Evolutionary conservation across 2,329 filamentous ascomycete genomes (phyloP), one percentile per base, ranked within the genome.

Genomic region (Exophiala sp.): DNA sequence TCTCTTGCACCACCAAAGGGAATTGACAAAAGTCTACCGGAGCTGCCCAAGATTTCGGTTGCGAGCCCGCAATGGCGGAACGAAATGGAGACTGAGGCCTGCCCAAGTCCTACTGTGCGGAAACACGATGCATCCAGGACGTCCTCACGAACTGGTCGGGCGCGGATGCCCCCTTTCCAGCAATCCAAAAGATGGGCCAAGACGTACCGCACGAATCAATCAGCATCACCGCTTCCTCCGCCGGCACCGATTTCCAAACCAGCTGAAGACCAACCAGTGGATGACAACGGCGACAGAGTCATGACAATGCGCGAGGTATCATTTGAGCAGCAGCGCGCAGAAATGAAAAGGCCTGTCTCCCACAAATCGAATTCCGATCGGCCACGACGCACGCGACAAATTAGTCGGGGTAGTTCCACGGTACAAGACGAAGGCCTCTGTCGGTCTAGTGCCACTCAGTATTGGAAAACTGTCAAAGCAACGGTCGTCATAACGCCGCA

Each of bases 151-250:
- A 13, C 18, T 7, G 10, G 32, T 13, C 42, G 48, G 24, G 6
- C 42, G 8, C 47, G 44, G 11, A 14, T 58, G 19, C 55, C 55
- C 14, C 52, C 46, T 35, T 58, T 58, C 38, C 52, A 42, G 16
- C 55, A 58, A 37, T 58, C 55, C 2, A 47, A 39, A 39, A 49
- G 44, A 46, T 58, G 55, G 55, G 49, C 55, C 30, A 50, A 37
- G 39, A 50, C 32, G 41, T 45, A 55, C 29, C 42, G 37, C 23
- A 35, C 43, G 16, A 30, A 8, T 37, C 34, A 8, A 18, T 18
- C 21, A 21, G 40, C 16, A 23, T 27, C 40, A 10, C 29, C 37
- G 10, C 35, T 13, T 22, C 42, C 46, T 11, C 47, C 40, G 21
- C 32, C 47, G 2, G 23, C 35, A 43, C n/a, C n/a, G n/a, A 22